Percentiles rank a stretch among this genome's conserved stretches.
phyloP scores from a whole-genome alignment of 148 eudicot species.

The Polygonum maritimum region DNA sequence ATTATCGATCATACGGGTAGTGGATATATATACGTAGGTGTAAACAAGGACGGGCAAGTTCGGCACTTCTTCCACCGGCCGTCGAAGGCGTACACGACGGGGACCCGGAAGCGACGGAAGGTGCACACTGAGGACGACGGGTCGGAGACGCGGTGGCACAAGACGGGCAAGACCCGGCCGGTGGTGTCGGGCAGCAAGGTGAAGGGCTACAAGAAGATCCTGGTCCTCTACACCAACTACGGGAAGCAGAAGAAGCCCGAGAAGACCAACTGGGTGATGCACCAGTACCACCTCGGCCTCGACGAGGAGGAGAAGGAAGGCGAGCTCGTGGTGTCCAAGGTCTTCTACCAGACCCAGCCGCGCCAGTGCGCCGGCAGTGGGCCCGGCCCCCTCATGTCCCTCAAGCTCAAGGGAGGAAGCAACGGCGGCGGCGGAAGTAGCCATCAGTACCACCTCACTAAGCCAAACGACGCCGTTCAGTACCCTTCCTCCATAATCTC shows the following conservation, averaged over 20 bases:
- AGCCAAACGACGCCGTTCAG: conserved; percentile 2
- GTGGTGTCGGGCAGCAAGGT: conserved; percentile 13
- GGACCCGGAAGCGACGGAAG: conserved; percentile 31
- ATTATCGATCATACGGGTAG: too few species aligned
- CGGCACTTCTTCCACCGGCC: conserved; percentile 39
- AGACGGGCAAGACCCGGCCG: conserved; percentile 37
- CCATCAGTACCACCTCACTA: neutral
- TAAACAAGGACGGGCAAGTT: conserved; percentile 27
- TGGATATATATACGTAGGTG: conserved; percentile 14
- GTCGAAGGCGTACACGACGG: conserved; percentile 37
- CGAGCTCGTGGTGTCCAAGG: conserved; percentile 29
- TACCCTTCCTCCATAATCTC: conserved; percentile 9
- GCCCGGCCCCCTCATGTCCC: conserved; percentile 3
- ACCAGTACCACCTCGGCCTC: conserved; percentile 34
- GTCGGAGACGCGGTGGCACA: conserved; percentile 36
- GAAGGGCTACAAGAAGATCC: conserved; percentile 34
- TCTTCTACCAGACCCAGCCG: conserved; percentile 33
- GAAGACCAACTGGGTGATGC: conserved; percentile 45
- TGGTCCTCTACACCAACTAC: conserved; percentile 36
- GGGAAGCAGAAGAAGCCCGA: conserved; percentile 34
- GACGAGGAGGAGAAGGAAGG: conserved; percentile 34
- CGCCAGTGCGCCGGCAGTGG: conserved; percentile 20
- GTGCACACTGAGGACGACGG: conserved; percentile 28
- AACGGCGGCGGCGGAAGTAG: neutral
- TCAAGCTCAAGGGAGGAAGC: conserved; percentile 3